phyloP scores from a whole-genome alignment of 208 protist genomes.

The Trypanosomatidae sp. region DNA sequence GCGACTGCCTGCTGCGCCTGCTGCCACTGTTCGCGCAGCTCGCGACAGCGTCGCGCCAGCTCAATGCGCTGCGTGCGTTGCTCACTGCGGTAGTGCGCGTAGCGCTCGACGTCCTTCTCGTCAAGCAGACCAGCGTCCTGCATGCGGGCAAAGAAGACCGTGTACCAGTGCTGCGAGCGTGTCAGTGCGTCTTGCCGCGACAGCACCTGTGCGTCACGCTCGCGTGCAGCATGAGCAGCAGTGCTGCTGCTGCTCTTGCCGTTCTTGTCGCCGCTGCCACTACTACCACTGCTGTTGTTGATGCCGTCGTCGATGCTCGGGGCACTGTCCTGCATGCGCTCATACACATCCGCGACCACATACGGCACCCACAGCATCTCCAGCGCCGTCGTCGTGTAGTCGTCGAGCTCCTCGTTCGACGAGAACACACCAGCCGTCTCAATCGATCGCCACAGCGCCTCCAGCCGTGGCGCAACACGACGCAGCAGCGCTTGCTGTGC shows the following conservation, averaged over 20 bases:
- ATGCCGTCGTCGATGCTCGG: neutral
- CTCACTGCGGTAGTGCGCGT: slow-evolving; percentile 36
- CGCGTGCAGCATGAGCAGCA: neutral
- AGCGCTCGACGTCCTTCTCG: slow-evolving; percentile 53
- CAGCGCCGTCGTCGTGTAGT: slow-evolving; percentile 65
- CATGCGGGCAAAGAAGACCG: slow-evolving; percentile 67
- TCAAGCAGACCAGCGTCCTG: slow-evolving; percentile 42
- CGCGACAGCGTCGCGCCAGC: slow-evolving; percentile 32
- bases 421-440: slow-evolving; percentile 49
- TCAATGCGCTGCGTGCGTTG: slow-evolving; percentile 69
- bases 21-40: slow-evolving; percentile 22
- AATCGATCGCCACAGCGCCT: slow-evolving; percentile 56
- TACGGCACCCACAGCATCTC: slow-evolving; percentile 80
- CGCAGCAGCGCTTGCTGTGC: slow-evolving; percentile 10
- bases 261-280: slow-evolving; percentile 3
- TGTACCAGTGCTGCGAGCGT: slow-evolving; percentile 51
- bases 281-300: neutral
- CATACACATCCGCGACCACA: slow-evolving; percentile 71
- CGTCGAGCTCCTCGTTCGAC: slow-evolving; percentile 66
- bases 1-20: slow-evolving; percentile 36
- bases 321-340: slow-evolving; percentile 29
- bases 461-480: slow-evolving; percentile 31
- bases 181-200: slow-evolving; percentile 51
- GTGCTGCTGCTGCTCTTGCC: neutral
- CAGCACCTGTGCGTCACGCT: slow-evolving; percentile 3